Conservation (phyloP, 202 grass and related monocot species). For the Setaria viridis region DNA sequence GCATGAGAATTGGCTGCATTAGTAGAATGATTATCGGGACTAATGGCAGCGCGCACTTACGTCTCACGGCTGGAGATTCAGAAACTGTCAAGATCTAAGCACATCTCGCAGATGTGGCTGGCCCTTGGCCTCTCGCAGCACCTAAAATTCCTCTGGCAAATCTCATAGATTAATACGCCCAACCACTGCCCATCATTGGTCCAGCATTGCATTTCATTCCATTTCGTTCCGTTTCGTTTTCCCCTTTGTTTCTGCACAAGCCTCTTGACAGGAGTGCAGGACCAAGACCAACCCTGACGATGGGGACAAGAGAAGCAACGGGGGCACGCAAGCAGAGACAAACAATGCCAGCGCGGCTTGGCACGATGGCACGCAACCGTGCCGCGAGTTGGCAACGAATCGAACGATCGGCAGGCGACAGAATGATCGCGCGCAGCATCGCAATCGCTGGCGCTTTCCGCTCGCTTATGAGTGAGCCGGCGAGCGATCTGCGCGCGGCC, state of each 20-base stretch:
- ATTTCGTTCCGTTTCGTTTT: too few species aligned
- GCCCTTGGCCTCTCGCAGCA: constrained; percentile 2
- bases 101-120: not conserved
- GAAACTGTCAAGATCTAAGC: constrained; percentile 35
- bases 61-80: not conserved
- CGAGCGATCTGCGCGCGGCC: not conserved
- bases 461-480: not conserved
- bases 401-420: constrained; percentile 13
- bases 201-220: not conserved
- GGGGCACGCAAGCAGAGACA: constrained; percentile 16
- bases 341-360: constrained; percentile 32
- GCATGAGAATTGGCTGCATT: constrained; percentile 23
- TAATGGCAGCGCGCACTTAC: not conserved
- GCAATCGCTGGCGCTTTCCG: constrained; percentile 31
- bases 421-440: constrained; percentile 46
- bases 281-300: constrained; percentile 19
- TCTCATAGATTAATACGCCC: not conserved
- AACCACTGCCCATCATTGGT: constrained; percentile 36
- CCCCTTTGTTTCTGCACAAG: not conserved
- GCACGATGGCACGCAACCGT: constrained; percentile 27
- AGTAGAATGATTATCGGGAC: constrained; percentile 3
- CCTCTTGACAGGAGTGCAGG: not conserved
- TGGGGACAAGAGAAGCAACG: constrained; percentile 1
- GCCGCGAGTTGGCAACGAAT: not conserved
- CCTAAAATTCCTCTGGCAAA: constrained; percentile 4